These are phyloP conservation scores for Stentor coeruleus DNA, from an alignment of 73 alveolate species.

Conservation along the genomic window DNA sequence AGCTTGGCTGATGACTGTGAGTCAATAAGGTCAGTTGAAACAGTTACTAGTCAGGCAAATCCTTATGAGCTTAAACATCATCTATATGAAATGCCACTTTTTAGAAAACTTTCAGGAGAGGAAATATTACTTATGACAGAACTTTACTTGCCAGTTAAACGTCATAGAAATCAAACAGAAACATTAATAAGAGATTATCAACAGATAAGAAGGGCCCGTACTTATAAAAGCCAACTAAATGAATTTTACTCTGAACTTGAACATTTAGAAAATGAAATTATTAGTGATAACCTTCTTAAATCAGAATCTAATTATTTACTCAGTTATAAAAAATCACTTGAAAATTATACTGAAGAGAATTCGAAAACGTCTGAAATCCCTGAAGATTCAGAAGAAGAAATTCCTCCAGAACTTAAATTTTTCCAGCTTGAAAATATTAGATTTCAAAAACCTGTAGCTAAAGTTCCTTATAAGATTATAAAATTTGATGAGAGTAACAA, in stretches of 20 bases:
- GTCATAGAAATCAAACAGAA: not conserved
- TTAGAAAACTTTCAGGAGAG: constrained; percentile 12
- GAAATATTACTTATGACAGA: not conserved
- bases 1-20: constrained; percentile 4
- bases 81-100: not conserved
- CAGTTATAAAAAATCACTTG: not conserved
- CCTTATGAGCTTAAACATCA: not conserved
- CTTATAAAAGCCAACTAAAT: not conserved
- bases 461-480: too few species aligned
- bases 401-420: too few species aligned
- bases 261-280: not conserved
- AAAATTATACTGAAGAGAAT: too few species aligned
- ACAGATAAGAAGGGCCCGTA: not conserved
- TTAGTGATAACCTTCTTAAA: not conserved
- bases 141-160: not conserved
- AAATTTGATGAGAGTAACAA: too few species aligned
- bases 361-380: too few species aligned
- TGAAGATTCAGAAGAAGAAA: too few species aligned
- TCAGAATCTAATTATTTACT: not conserved
- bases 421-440: too few species aligned
- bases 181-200: not conserved
- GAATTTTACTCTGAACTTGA: not conserved
- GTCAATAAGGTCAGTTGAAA: too few species aligned
- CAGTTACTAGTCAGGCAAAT: not conserved
- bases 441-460: too few species aligned